These are phyloP conservation scores for Porphyra umbilicalis DNA, from an alignment of 31 red algal species.

Conservation along the genomic window DNA sequence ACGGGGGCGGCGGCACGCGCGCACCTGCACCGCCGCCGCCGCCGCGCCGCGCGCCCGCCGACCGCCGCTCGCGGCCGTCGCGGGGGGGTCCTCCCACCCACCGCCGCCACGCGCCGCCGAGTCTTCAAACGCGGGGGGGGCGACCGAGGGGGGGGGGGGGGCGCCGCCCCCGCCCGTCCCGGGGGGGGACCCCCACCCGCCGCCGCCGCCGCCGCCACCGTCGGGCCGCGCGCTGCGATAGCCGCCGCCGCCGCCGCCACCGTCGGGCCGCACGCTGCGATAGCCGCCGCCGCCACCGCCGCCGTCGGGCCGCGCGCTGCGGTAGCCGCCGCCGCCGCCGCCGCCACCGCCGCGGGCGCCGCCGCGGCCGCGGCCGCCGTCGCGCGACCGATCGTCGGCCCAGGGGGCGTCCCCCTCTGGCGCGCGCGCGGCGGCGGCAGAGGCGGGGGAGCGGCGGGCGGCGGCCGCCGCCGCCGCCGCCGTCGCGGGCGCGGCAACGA, in stretches of 20 bases:
- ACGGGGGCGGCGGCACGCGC: not conserved
- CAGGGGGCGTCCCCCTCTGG: too few relatives aligned
- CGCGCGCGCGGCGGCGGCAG: not conserved
- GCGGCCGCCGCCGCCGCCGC: not conserved
- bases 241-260: not conserved
- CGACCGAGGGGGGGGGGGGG: too few relatives aligned
- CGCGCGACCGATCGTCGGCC: too few relatives aligned
- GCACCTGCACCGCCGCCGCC: too few relatives aligned
- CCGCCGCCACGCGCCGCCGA: too few relatives aligned
- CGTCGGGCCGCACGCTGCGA: not conserved
- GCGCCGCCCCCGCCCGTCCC: too few relatives aligned
- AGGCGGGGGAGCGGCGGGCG: not conserved
- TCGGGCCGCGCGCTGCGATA: not conserved
- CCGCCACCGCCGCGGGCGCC: not conserved
- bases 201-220: not conserved
- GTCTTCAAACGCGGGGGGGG: too few relatives aligned
- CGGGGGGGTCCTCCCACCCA: not conserved
- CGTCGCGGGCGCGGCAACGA: not conserved
- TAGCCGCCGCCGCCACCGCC: not conserved
- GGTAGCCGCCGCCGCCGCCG: not conserved
- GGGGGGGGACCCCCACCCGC: not conserved
- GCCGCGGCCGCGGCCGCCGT: not conserved
- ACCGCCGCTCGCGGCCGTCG: not conserved
- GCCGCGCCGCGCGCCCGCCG: too few relatives aligned
- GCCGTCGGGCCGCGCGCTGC: too few relatives aligned